phyloP scores from a whole-genome alignment of 805 yeast genomes.

The Sugiyamaella chiloensis region DNA sequence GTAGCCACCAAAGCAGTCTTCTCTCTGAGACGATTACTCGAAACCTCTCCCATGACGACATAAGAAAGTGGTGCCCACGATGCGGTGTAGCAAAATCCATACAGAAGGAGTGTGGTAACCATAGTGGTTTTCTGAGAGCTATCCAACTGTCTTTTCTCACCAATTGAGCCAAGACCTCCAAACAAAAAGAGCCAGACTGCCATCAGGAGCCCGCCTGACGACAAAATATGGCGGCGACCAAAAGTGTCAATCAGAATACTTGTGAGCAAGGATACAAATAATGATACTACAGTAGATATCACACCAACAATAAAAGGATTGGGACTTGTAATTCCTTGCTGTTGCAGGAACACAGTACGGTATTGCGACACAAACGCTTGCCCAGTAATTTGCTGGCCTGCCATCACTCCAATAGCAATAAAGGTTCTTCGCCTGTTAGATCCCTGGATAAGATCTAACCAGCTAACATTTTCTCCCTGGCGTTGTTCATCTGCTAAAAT shows the following conservation, averaged over 20 bases:
- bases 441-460: conserved; percentile 4
- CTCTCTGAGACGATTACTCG: background rate
- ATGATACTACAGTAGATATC: background rate
- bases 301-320: conserved; percentile 2
- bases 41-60: conserved; percentile 6
- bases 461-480: background rate
- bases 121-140: background rate
- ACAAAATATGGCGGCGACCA: conserved; percentile 7
- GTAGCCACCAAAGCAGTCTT: conserved; percentile 2
- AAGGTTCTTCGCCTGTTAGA: conserved; percentile 7
- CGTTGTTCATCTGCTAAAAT: background rate
- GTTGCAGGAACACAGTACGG: conserved; percentile 7
- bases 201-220: conserved; percentile 3
- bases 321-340: conserved; percentile 6
- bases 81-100: conserved; percentile 3
- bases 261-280: background rate
- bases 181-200: conserved; percentile 8
- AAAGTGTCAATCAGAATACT: conserved; percentile 9
- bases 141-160: background rate
- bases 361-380: conserved; percentile 7
- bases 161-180: conserved; percentile 7
- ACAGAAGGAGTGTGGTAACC: conserved; percentile 6
- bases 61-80: conserved; percentile 12
- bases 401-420: conserved; percentile 11
- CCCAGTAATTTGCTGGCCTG: conserved; percentile 11